These are phyloP conservation scores for Xylaria nigripes DNA, from an alignment of 495 filamentous ascomycete genomes.

Conservation along the genomic window DNA sequence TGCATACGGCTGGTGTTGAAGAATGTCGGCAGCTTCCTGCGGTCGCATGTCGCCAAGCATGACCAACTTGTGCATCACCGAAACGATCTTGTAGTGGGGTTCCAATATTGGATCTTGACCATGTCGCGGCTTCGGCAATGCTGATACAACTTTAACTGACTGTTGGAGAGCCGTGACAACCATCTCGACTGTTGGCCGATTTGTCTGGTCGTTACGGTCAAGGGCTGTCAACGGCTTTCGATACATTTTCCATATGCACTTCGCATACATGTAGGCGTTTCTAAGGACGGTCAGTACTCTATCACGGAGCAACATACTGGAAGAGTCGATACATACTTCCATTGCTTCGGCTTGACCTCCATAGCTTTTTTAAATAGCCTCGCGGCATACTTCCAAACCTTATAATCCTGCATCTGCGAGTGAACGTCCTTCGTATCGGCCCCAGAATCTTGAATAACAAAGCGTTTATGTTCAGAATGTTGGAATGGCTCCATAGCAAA, in stretches of 20 bases:
- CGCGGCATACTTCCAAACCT: conserved; percentile 79
- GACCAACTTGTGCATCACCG: conserved; percentile 78
- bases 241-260: conserved; percentile 95
- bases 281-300: conserved; percentile 29
- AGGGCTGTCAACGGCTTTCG: conserved; percentile 47
- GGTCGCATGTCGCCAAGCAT: conserved; percentile 34
- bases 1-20: conserved; percentile 39
- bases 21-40: conserved; percentile 36
- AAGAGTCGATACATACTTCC: conserved; percentile 55
- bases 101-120: conserved; percentile 82
- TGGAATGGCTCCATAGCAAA: conserved; percentile 82
- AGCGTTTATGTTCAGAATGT: conserved; percentile 64
- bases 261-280: conserved; percentile 82
- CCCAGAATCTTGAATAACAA: conserved; percentile 58
- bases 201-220: conserved; percentile 34
- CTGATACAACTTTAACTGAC: conserved; percentile 55
- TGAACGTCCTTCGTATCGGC: conserved; percentile 66
- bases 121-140: conserved; percentile 68
- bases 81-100: conserved; percentile 92
- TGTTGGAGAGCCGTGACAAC: conserved; percentile 54
- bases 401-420: conserved; percentile 60
- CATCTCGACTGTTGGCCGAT: conserved; percentile 44
- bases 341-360: conserved; percentile 64
- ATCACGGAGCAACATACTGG: not conserved
- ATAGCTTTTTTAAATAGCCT: conserved; percentile 71